Evolutionary conservation across 768 basidiomycete genomes (phyloP), one percentile per base, ranked within the genome.

Genomic region (Boletellus emodensis): DNA sequence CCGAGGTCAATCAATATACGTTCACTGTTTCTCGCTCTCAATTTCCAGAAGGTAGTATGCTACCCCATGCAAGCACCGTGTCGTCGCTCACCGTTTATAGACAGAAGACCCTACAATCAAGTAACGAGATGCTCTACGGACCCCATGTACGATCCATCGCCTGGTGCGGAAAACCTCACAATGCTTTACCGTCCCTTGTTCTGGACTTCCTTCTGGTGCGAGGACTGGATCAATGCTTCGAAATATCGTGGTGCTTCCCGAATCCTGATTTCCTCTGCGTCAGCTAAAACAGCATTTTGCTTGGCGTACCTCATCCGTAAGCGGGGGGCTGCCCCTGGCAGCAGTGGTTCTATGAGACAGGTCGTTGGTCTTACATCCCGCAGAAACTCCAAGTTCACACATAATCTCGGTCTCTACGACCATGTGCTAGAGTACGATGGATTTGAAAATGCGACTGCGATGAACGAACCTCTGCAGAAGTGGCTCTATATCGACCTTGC

Each of bases 161-260:
- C 76, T 0, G 54, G 60, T 1, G 64, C 68, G 1, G 85, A 87
- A 62, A 84, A 85, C 58, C 69, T 85, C 36, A 79, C 77, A 0
- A 86, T 87, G 85, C 75, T 87, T 14, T 87, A 83, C 55, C 76
- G 84, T 0, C 84, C 85, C 0, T 71, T 87, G 14, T 87, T 85
- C 64, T 87, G 85, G 85, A 86, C 85, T 0, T 76, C 85, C 1
- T 87, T 78, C 55, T 87, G 85, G 85, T 84, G 76, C 54, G 83
- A 87, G 62, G 85, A 87, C 60, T 87, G 83, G 83, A 61, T 87
- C 6, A 67, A 75, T 49, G 67, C 73, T 6, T 71, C 76, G 3
- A 57, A 62, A 20, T 86, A 85, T 61, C 72, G 76, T 9, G 75
- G 72, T 6, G 75, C 75, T 4, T 70, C 69, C 3, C 59, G 62